These are phyloP conservation scores for Blastobotrys muscicola DNA, from an alignment of 805 yeast species.

Conservation along the genomic window DNA sequence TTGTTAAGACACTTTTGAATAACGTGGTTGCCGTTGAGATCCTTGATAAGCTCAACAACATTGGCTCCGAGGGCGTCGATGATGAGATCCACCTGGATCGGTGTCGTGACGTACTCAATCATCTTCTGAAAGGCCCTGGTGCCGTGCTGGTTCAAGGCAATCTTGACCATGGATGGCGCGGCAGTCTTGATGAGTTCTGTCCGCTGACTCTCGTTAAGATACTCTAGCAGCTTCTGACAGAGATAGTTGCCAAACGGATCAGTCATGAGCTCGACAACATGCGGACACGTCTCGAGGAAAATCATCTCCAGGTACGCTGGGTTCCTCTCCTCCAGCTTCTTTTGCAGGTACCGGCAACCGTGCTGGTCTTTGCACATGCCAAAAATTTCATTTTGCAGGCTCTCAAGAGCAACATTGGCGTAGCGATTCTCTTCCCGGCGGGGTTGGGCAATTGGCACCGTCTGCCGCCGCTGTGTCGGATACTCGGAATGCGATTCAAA, in stretches of 20 bases:
- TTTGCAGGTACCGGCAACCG: constrained; percentile 88
- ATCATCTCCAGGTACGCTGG: constrained; percentile 37
- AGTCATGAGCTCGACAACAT: constrained; percentile 80
- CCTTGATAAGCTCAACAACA: constrained; percentile 73
- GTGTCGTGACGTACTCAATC: constrained; percentile 68
- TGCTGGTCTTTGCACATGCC: constrained; percentile 90
- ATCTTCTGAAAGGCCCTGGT: constrained; percentile 90
- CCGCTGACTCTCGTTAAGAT: constrained; percentile 61
- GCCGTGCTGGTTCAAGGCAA: constrained; percentile 91
- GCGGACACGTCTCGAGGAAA: constrained; percentile 67
- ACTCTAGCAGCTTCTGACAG: constrained; percentile 81
- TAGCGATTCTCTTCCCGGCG: constrained; percentile 12
- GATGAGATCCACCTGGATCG: constrained; percentile 60
- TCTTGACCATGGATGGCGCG: constrained; percentile 60
- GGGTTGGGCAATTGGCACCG: too few relatives aligned
- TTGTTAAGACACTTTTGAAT: constrained; percentile 84
- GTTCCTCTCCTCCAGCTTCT: constrained; percentile 55
- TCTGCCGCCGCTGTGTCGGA: too few relatives aligned
- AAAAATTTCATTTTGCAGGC: constrained; percentile 50
- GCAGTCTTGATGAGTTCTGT: constrained; percentile 60
- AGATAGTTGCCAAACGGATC: constrained; percentile 92
- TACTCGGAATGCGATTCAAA: too few relatives aligned
- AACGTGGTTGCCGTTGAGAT: constrained; percentile 93
- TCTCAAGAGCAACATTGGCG: constrained; percentile 37
- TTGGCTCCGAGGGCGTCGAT: constrained; percentile 53